Base-by-base conservation (phyloP, 495 filamentous ascomycete species). In the Hyphodiscus hymeniophilus region DNA sequence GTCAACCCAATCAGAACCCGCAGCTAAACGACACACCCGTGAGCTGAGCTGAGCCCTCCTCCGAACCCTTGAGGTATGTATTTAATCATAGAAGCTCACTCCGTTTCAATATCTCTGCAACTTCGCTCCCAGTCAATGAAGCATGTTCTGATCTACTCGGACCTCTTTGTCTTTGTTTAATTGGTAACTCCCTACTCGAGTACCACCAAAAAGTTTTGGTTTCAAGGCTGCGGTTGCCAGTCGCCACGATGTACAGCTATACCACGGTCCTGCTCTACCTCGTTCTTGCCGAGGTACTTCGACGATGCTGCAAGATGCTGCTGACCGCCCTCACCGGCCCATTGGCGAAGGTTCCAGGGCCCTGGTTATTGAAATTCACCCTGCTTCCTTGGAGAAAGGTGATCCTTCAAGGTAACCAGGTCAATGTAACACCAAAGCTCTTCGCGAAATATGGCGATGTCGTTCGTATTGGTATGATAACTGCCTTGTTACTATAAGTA, bases 401-500 rank as follows among this genome's bases (percentile, higher is more conserved):
- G 17, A 26, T 30, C 20, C 21, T 54, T 23, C 48, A 42, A 28
- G 51, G 45, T 1, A 50, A 48, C 11, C 15, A 42, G 20, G 49
- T 49, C 40, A 48, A 54, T 42, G 23, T 31, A 23, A 7, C 28
- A 2, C 46, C 51, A 13, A 17, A 13, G 1, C 20, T 54, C 12
- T 49, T 54, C 17, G 12, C 45, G 33, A 54, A 54, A 23, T 54
- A 54, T 49, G 51, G 51, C 4, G 34, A 45, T 28, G 32, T 54
- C 2, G 51, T 54, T 8, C 38, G 51, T 42, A 35, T 54, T 40
- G 46, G 51, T 49, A 23, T n/a, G n/a, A 49, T 45, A 7, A 16
- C 32, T 26, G 15, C 4, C 11, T 22, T n/a, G 7, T 11, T 18
- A n/a, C 8, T 43, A 35, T 15, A 15, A 34, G 3, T 21, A 7